A percentile compares a stretch with the other conserved stretches of the same genome.
Conservation (phyloP, 1,284 basidiomycete species). For the Wallemia hederae region DNA sequence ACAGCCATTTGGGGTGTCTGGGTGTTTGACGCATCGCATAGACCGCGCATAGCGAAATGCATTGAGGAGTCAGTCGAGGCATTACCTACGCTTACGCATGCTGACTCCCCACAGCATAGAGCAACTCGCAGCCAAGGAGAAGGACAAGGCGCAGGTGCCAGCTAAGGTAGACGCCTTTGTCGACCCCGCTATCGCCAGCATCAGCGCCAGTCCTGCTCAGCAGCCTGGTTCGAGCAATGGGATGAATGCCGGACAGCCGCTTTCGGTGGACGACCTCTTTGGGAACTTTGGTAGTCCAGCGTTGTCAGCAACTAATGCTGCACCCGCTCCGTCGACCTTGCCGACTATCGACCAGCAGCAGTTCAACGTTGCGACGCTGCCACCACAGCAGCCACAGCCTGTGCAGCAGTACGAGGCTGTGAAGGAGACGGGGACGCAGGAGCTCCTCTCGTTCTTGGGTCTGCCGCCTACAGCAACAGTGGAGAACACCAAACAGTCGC, state of each 20-base stretch:
- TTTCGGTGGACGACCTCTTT: neutral
- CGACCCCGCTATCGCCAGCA: neutral
- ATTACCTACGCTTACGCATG: neutral
- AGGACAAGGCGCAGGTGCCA: neutral
- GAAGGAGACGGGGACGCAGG: neutral
- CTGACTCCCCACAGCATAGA: neutral
- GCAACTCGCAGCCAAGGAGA: neutral
- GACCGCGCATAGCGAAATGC: neutral
- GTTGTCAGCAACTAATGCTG: neutral
- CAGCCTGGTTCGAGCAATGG: neutral
- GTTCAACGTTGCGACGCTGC: no score
- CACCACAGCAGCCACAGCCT: no score
- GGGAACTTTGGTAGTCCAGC: neutral
- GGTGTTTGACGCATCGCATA: neutral
- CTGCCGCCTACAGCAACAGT: neutral
- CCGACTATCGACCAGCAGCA: no score
- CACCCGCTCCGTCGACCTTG: no score
- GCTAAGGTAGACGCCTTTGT: neutral
- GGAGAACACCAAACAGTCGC: neutral
- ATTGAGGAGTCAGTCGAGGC: neutral
- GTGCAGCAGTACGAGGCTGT: neutral
- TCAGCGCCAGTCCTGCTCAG: neutral
- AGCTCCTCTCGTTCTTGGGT: neutral
- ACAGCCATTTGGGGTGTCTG: neutral
- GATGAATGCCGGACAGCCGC: neutral